A percentile compares a stretch with the other conserved stretches of the same genome.
Conservation (phyloP, 805 yeast genomes). For the Hanseniaspora singularis region DNA sequence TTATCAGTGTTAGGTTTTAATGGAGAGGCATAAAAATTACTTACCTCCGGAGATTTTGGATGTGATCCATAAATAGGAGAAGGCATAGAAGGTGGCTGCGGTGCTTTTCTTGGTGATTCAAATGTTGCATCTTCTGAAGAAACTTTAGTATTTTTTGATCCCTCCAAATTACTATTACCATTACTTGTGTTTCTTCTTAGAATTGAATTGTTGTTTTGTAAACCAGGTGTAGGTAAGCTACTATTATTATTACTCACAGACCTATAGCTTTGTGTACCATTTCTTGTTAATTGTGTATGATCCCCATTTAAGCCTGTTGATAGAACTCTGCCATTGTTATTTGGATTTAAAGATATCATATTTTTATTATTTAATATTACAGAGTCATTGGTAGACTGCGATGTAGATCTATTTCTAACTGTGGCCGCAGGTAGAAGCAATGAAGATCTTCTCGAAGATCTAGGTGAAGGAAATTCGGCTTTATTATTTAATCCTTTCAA, state of each 20-base stretch:
- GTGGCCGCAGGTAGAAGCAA: slow-evolving; percentile 35
- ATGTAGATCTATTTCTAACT: slow-evolving; percentile 15
- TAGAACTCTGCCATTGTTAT: neutral
- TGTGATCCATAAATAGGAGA: slow-evolving; percentile 31
- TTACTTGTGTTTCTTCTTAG: neutral
- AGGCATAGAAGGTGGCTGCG: slow-evolving; percentile 48
- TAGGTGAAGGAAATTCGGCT: slow-evolving; percentile 17
- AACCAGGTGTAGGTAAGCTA: neutral
- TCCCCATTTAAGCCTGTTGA: slow-evolving; percentile 1
- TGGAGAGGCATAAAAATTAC: slow-evolving; percentile 1
- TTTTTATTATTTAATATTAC: slow-evolving; percentile 11
- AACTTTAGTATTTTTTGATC: neutral
- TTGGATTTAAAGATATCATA: neutral
- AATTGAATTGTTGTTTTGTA: neutral
- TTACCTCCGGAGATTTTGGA: slow-evolving; percentile 24
- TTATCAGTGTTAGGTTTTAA: neutral
- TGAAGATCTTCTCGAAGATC: slow-evolving; percentile 15
- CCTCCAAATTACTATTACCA: neutral
- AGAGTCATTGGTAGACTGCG: slow-evolving; percentile 11
- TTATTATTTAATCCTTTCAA: slow-evolving; percentile 26
- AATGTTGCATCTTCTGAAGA: slow-evolving; percentile 25
- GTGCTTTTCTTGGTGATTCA: slow-evolving; percentile 61
- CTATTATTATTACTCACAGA: neutral
- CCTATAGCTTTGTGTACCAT: slow-evolving; percentile 12
- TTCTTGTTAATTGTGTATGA: neutral